A percentile compares a stretch with the other conserved stretches of the same genome.
These are phyloP conservation scores for Xerophyta viscosa DNA, from an alignment of 106 monocot species.

Conservation along the genomic window DNA sequence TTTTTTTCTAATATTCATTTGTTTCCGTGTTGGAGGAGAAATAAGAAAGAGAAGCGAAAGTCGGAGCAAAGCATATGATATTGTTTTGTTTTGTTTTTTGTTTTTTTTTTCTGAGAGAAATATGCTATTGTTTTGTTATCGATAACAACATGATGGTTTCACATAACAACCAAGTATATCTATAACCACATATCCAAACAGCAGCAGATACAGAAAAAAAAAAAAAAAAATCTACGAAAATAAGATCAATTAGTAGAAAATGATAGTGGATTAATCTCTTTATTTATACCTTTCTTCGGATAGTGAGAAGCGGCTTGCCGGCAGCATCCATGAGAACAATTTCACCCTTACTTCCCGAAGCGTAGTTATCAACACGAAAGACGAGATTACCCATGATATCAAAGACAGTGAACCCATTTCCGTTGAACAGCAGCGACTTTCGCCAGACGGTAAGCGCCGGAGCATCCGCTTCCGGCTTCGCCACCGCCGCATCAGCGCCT, in stretches of 20 bases:
- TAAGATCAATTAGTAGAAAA: background rate
- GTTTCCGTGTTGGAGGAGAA: no score
- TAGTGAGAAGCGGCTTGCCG: constrained; percentile 52
- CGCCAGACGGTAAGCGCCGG: constrained; percentile 65
- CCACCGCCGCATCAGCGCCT: constrained; percentile 13
- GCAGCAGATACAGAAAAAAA: background rate
- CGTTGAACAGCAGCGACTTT: constrained; percentile 57
- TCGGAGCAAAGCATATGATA: no score
- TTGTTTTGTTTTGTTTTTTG: no score
- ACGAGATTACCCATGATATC: constrained; percentile 58
- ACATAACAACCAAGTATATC: no score
- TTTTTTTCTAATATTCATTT: no score
- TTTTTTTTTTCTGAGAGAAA: no score
- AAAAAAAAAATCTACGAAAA: background rate
- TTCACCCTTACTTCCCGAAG: constrained; percentile 31
- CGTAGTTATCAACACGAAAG: constrained; percentile 75
- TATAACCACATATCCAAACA: background rate
- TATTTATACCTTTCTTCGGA: constrained; percentile 48
- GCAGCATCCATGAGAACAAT: constrained; percentile 69
- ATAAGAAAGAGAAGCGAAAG: no score
- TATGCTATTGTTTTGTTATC: no score
- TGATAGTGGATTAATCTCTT: background rate
- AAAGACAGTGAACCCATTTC: constrained; percentile 73
- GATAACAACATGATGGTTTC: no score
- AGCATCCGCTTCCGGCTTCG: constrained; percentile 33